Evolutionary conservation across 768 basidiomycete species (phyloP), one percentile per base, ranked within the genome.

Genomic region (Psilocybe sp.): DNA sequence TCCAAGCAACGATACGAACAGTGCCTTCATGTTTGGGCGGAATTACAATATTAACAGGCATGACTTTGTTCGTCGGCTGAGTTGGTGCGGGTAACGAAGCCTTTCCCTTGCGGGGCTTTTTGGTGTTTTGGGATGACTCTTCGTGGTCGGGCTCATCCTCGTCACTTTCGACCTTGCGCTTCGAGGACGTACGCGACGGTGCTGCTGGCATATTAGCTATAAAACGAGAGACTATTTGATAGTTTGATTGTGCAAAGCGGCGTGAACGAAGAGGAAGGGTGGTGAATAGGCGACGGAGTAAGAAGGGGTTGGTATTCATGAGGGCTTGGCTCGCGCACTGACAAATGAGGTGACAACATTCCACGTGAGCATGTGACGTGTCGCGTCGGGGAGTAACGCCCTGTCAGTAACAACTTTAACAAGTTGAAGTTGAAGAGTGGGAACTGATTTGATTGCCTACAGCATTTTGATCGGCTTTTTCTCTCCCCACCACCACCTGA

Each of bases 11-110:
- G 23, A 94, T 69, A 13, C 84, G 74, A 34, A 81, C 52, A 5
- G 80, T 74, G 5, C 77, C 76, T 15, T 67, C 60, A 23, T 47
- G 57, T 43, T 77, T 78, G 5, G 74, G 69, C 19, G 83, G 78
- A 58, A 89, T 84, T 7, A 60, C 50, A 42, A 91, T 84, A 33
- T 71, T 66, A 16, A 70, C 74, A n/a, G 89, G 89, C 4, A 91
- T 58, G 5, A 78, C 77, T 61, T 82, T 89, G 64, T 92, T 92
- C 44, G 79, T 89, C 33, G 87, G 87, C 59, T 89, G 86, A 0
- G 72, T 69, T 49, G 77, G 82, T 39, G 61, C 54, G 19, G 47
- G n/a, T 10, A 57, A 15, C 32, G 46, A 15, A 37, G 40, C 44
- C 8, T 56, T 46, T 15, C 52, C 52, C 20, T 44, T 60, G 23